These are phyloP conservation scores for Syncephalis plumigaleata DNA, from an alignment of 371 early-diverging fungal genomes.

Conservation along the genomic window DNA sequence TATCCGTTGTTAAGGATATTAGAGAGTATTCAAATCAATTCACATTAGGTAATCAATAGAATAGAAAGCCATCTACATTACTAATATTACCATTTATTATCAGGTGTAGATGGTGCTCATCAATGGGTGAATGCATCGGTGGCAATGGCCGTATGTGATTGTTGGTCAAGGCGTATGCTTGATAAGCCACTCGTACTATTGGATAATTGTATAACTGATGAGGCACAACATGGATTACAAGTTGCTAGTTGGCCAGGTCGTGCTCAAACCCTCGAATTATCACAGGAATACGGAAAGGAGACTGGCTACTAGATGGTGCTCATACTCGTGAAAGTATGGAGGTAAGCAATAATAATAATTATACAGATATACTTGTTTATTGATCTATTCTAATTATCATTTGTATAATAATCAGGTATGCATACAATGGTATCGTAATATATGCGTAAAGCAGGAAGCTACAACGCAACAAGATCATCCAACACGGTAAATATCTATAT, in stretches of 20 bases:
- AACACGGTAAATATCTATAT: background rate
- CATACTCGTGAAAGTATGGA: slow-evolving; percentile 79
- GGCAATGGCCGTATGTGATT: slow-evolving; percentile 46
- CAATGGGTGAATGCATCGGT: slow-evolving; percentile 72
- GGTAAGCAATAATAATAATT: slow-evolving; percentile 10
- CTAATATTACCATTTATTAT: too few species aligned
- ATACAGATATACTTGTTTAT: too few species aligned
- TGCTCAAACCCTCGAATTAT: slow-evolving; percentile 35
- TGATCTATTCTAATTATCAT: too few species aligned
- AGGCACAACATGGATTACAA: slow-evolving; percentile 34
- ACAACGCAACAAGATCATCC: slow-evolving; percentile 1
- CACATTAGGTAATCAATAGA: slow-evolving; percentile 1
- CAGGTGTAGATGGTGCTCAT: slow-evolving; percentile 66
- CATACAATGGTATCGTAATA: slow-evolving; percentile 48
- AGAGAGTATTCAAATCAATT: slow-evolving; percentile 1
- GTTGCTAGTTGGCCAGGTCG: slow-evolving; percentile 80
- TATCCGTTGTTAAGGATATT: slow-evolving; percentile 2
- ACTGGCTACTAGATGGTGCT: slow-evolving; percentile 85
- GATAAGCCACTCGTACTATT: slow-evolving; percentile 10
- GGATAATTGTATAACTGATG: slow-evolving; percentile 16
- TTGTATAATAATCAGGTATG: slow-evolving; percentile 20
- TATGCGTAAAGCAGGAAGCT: slow-evolving; percentile 5
- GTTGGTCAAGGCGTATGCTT: slow-evolving; percentile 30
- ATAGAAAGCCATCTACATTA: slow-evolving; percentile 1
- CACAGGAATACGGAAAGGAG: slow-evolving; percentile 20